A percentile compares a stretch with the other conserved stretches of the same genome.
These are phyloP conservation scores for Leucocoprinus leucothites DNA, from an alignment of 768 basidiomycete species.

Conservation along the genomic window DNA sequence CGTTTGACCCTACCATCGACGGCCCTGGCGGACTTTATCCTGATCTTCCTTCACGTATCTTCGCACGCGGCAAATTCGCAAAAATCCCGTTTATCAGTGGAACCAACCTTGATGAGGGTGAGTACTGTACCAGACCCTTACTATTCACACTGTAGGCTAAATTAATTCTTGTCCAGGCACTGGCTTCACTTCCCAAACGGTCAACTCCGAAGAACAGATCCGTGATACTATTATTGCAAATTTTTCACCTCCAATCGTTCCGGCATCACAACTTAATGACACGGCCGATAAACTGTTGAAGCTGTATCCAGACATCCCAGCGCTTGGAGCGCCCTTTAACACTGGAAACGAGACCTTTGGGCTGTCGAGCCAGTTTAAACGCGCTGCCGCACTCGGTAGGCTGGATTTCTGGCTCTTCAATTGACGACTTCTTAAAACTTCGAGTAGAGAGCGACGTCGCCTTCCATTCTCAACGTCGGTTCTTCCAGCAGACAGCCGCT, in stretches of 20 bases:
- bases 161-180: conserved; percentile 26
- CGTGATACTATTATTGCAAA: conserved; percentile 22
- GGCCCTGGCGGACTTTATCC: conserved; percentile 36
- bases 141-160: not conserved
- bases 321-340: conserved; percentile 41
- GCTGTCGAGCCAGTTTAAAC: conserved; percentile 29
- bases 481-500: conserved; percentile 36
- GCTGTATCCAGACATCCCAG: conserved; percentile 40
- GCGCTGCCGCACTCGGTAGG: conserved; percentile 27
- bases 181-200: conserved; percentile 25
- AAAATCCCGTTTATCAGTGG: conserved; percentile 44
- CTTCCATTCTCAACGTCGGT: conserved; percentile 37
- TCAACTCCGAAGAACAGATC: conserved; percentile 23
- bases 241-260: conserved; percentile 25
- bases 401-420: not conserved
- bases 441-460: conserved; percentile 32
- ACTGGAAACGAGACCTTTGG: conserved; percentile 48
- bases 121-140: not conserved
- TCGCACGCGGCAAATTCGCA: conserved; percentile 23
- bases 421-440: not conserved
- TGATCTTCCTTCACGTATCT: conserved; percentile 33
- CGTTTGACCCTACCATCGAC: conserved; percentile 39
- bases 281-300: conserved; percentile 26
- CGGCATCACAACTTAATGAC: conserved; percentile 16
- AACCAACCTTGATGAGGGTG: conserved; percentile 46